phyloP scores from a whole-genome alignment of 257 asterid genomes.

The Fraxinus americana region DNA sequence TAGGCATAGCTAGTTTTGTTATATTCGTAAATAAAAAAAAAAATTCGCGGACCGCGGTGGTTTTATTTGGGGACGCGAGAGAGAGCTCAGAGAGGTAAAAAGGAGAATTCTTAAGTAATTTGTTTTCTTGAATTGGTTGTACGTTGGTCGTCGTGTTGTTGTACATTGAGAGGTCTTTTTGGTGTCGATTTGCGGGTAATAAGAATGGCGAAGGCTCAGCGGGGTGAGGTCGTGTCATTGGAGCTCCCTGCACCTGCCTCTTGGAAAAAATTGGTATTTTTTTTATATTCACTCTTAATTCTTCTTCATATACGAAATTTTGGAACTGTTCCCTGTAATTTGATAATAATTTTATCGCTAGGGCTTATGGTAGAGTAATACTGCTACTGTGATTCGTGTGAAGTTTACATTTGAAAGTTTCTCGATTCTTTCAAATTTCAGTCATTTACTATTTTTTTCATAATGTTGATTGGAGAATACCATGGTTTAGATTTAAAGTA shows the following conservation, averaged over 20 bases:
- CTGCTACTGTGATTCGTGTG: not conserved
- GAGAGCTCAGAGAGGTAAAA: constrained; percentile 20
- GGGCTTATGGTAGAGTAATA: not conserved
- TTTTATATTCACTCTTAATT: not conserved
- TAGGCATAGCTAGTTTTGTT: constrained; percentile 32
- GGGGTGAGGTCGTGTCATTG: constrained; percentile 47
- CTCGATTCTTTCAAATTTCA: too few relatives aligned
- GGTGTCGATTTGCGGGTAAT: constrained; percentile 30
- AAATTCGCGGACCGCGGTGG: not conserved
- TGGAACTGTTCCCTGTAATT: not conserved
- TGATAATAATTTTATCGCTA: not conserved
- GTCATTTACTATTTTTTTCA: too few relatives aligned
- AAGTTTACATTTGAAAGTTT: not conserved
- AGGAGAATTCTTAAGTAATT: constrained; percentile 13
- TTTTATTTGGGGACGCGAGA: constrained; percentile 24
- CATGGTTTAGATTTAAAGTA: not conserved
- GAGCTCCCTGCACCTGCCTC: constrained; percentile 75
- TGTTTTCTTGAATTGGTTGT: constrained; percentile 17
- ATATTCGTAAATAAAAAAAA: not conserved
- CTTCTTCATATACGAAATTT: not conserved
- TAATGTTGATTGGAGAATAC: not conserved
- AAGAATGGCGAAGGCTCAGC: constrained; percentile 42
- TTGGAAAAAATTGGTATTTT: constrained; percentile 67
- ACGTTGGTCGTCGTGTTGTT: constrained; percentile 13
- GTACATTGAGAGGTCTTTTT: constrained; percentile 13